A percentile compares a stretch with the other conserved stretches of the same genome.
phyloP scores from a whole-genome alignment of 768 basidiomycete species.

The Mycena capillaripes region DNA sequence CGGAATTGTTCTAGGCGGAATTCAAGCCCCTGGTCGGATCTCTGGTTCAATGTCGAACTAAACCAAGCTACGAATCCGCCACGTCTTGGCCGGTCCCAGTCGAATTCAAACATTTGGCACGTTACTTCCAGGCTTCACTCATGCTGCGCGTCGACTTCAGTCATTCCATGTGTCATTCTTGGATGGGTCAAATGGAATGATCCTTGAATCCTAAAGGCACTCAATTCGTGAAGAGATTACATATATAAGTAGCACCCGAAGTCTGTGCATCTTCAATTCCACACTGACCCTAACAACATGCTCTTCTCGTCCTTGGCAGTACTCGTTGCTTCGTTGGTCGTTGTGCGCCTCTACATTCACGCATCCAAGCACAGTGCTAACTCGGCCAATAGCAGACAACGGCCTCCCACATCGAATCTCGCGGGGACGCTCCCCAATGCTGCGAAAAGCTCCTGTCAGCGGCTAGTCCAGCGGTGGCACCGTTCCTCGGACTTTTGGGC shows the following conservation, averaged over 20 bases:
- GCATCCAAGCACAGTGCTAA: not conserved
- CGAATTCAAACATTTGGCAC: conserved; percentile 10
- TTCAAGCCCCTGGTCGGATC: not conserved
- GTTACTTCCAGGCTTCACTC: too few species aligned
- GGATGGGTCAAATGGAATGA: conserved; percentile 7
- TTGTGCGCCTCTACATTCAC: conserved; percentile 4
- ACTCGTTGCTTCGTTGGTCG: conserved; percentile 11
- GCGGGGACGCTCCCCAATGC: conserved; percentile 1
- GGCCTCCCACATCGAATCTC: not conserved
- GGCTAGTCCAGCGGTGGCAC: conserved; percentile 12
- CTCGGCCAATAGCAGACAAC: conserved; percentile 7
- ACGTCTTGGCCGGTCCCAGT: conserved; percentile 2
- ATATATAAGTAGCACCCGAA: not conserved
- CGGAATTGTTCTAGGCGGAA: not conserved
- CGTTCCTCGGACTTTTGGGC: conserved; percentile 14
- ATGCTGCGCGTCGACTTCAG: too few species aligned
- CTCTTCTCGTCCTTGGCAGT: conserved; percentile 1
- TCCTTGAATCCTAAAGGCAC: not conserved
- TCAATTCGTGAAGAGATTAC: too few species aligned
- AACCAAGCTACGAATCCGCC: not conserved
- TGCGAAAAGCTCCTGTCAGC: conserved; percentile 15
- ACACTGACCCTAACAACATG: conserved; percentile 2
- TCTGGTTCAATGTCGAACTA: not conserved
- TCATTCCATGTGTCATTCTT: conserved; percentile 9
- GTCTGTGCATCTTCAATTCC: not conserved